These are phyloP conservation scores for Neotropicomus parvogracilis DNA, from an alignment of 1,284 basidiomycete genomes.

Conservation along the genomic window DNA sequence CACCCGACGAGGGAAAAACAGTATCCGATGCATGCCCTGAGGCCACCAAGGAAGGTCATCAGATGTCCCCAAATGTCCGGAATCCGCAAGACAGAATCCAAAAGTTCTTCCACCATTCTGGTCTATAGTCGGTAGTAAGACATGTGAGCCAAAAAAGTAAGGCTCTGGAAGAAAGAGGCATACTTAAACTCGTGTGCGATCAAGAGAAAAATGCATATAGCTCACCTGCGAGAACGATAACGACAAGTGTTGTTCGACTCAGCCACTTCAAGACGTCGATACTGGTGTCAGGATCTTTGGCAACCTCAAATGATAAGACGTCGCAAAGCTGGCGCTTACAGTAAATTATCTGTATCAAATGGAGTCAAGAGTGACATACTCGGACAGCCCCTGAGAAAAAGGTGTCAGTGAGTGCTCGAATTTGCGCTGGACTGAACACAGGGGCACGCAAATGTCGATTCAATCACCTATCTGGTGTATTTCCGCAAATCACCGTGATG, in stretches of 20 bases:
- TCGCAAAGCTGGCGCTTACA: conserved; percentile 41
- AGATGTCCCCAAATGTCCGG: no score
- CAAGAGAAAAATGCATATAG: not conserved
- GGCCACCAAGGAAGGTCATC: no score
- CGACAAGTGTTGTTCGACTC: conserved; percentile 57
- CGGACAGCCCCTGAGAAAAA: conserved; percentile 52
- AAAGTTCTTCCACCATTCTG: no score
- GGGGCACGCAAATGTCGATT: conserved; percentile 27
- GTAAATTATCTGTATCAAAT: not conserved
- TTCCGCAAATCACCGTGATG: conserved; percentile 21
- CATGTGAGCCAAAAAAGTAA: no score
- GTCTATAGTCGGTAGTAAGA: no score
- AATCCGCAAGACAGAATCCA: no score
- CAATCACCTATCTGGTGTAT: not conserved
- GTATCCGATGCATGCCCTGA: no score
- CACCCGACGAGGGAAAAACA: no score
- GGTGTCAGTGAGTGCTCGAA: conserved; percentile 51
- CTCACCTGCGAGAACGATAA: conserved; percentile 64
- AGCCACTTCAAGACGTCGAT: conserved; percentile 58
- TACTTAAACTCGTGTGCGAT: no score
- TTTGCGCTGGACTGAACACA: conserved; percentile 53
- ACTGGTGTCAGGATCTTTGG: conserved; percentile 18
- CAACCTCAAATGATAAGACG: conserved; percentile 37
- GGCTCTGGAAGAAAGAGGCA: no score
- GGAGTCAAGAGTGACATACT: conserved; percentile 31